Evolutionary conservation across 208 protist genomes (phyloP).

Genomic region (Wallacemonas sp.): DNA sequence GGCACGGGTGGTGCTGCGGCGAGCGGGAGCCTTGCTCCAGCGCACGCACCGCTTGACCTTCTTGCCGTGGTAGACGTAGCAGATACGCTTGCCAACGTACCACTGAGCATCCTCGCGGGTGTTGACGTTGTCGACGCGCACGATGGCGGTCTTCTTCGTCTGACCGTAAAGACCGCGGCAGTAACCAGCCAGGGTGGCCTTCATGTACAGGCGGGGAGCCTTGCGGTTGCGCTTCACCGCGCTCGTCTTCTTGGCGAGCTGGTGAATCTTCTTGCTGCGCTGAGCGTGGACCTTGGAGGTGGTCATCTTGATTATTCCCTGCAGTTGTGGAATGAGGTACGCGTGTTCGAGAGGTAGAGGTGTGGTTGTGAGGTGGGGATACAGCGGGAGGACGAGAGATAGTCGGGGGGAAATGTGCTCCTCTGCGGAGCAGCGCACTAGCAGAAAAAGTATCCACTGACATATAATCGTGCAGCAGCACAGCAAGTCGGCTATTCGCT

Average conservation of each 20-base stretch:
- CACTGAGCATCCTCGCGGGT: slow-evolving; percentile 94
- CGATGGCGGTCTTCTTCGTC: slow-evolving; percentile 93
- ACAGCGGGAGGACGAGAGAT: no score
- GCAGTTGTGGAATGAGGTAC: no score
- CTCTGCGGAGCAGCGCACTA: no score
- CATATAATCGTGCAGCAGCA: neutral
- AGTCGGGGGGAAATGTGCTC: no score
- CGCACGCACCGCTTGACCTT: slow-evolving; percentile 92
- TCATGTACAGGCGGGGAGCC: slow-evolving; percentile 91
- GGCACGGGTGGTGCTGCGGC: slow-evolving; percentile 90
- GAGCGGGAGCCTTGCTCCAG: slow-evolving; percentile 87
- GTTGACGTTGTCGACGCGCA: slow-evolving; percentile 97
- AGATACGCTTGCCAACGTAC: slow-evolving; percentile 99
- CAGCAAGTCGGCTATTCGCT: neutral
- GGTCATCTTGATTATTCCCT: no score
- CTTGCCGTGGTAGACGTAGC: slow-evolving; percentile 98
- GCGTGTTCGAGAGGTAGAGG: no score
- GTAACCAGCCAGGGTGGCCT: slow-evolving; percentile 89
- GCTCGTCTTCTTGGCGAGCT: slow-evolving; percentile 85
- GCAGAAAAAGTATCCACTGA: no score
- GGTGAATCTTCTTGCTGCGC: slow-evolving; percentile 91
- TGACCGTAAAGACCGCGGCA: slow-evolving; percentile 91
- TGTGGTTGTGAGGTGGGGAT: no score
- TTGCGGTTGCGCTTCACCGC: slow-evolving; percentile 85
- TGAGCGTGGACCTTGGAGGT: slow-evolving; percentile 75